Percentiles rank a stretch among this genome's conserved stretches.
These are phyloP conservation scores for Wickerhamiella musiphila DNA, from an alignment of 805 yeast genomes.

Conservation along the genomic window DNA sequence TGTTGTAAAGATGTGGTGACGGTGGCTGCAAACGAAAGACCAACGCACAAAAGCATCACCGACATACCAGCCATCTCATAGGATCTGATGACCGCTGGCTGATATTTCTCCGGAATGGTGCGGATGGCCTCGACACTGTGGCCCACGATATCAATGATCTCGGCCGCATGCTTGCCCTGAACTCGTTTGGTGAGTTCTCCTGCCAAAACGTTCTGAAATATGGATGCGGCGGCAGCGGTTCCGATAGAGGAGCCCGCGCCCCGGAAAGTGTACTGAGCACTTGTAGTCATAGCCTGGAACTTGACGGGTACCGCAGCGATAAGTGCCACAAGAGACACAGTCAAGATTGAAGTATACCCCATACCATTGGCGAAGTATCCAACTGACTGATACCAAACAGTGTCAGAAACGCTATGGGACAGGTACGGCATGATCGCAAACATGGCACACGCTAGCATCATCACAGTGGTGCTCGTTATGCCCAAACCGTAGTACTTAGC, in stretches of 20 bases:
- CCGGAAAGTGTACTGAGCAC: constrained; percentile 76
- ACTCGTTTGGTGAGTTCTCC: constrained; percentile 18
- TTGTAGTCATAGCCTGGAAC: constrained; percentile 71
- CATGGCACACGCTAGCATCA: constrained; percentile 32
- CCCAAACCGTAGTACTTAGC: constrained; percentile 43
- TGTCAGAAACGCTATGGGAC: constrained; percentile 38
- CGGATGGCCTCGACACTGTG: constrained; percentile 34
- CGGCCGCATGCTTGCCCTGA: constrained; percentile 24
- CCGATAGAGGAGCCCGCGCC: constrained; percentile 75
- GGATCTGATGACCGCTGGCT: constrained; percentile 25
- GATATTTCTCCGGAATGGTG: constrained; percentile 30
- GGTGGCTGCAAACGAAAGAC: neutral
- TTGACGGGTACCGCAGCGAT: constrained; percentile 55
- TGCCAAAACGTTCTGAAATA: constrained; percentile 36
- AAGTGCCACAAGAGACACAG: constrained; percentile 55
- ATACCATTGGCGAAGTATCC: constrained; percentile 34
- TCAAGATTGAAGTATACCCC: constrained; percentile 49
- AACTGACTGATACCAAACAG: constrained; percentile 30
- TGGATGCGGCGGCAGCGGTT: constrained; percentile 49
- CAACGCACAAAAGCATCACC: constrained; percentile 31
- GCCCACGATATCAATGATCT: constrained; percentile 26
- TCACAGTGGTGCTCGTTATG: constrained; percentile 25
- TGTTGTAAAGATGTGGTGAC: neutral
- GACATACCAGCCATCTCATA: constrained; percentile 34
- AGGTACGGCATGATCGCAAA: constrained; percentile 21